Conservation (phyloP, 2,329 filamentous ascomycete genomes). For the Colletotrichum agaves region DNA sequence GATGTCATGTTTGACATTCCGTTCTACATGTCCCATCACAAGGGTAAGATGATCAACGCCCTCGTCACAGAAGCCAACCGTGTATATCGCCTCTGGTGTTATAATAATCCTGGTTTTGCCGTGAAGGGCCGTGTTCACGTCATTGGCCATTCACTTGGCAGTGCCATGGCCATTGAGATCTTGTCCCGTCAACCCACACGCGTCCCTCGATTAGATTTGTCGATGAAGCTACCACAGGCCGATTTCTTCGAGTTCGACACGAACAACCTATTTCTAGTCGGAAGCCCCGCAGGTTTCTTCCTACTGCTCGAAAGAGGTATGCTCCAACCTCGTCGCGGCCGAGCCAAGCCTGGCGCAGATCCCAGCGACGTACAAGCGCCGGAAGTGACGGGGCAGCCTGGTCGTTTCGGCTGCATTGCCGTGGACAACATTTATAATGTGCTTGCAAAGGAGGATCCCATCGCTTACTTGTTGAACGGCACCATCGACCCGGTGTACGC, state of each 20-base stretch:
- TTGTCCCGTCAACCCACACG: constrained; percentile 87
- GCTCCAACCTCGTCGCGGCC: constrained; percentile 80
- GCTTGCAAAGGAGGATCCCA: constrained; percentile 76
- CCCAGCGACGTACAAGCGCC: constrained; percentile 65
- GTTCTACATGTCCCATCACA: constrained; percentile 97
- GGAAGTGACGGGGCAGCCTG: constrained; percentile 79
- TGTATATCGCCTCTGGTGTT: constrained; percentile 95
- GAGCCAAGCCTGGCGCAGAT: constrained; percentile 80
- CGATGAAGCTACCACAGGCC: constrained; percentile 53
- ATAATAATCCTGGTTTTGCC: constrained; percentile 89
- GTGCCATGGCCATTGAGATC: constrained; percentile 93
- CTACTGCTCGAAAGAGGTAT: constrained; percentile 80
- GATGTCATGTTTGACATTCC: constrained; percentile 99
- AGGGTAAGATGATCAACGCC: constrained; percentile 91
- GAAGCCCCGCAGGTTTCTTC: constrained; percentile 93
- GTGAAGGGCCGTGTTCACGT: constrained; percentile 87
- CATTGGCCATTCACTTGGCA: constrained; percentile 92
- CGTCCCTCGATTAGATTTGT: constrained; percentile 63
- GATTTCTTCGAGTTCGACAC: constrained; percentile 91
- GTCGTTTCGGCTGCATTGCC: constrained; percentile 87
- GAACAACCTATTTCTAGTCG: constrained; percentile 86
- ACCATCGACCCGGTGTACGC: constrained; percentile 87
- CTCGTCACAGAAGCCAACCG: constrained; percentile 92
- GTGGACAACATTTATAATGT: constrained; percentile 98
- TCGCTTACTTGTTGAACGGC: constrained; percentile 92